Conservation (phyloP, 2,329 filamentous ascomycete species). For the Alternaria sp. region DNA sequence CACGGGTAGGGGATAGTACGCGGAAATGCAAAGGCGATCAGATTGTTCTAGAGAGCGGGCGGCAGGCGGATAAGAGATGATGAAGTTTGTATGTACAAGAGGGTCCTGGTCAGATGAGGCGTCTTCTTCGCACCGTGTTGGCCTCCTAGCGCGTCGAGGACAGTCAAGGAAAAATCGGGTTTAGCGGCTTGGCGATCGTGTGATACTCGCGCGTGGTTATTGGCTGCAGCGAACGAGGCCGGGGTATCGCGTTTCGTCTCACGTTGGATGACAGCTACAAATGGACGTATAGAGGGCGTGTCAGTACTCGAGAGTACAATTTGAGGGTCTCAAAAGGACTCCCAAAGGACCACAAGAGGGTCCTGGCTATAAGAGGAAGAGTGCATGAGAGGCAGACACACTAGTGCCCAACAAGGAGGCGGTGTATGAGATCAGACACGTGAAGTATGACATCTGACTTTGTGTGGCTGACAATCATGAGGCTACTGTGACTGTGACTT, state of each 20-base stretch:
- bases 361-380: not conserved
- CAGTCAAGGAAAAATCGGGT: conserved; percentile 2
- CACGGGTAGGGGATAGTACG: not conserved
- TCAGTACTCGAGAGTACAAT: not conserved
- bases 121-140: conserved; percentile 23
- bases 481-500: not conserved
- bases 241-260: not conserved
- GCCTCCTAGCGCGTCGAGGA: conserved; percentile 9
- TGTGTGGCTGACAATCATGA: not conserved
- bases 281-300: not conserved
- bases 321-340: not conserved
- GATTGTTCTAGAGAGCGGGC: not conserved
- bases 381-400: not conserved
- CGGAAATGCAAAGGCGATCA: not conserved
- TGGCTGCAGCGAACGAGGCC: not conserved
- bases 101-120: conserved; percentile 12
- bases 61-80: conserved; percentile 6
- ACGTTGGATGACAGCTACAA: not conserved
- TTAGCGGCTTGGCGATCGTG: conserved; percentile 12
- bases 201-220: conserved; percentile 9
- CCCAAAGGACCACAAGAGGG: no score
- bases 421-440: not conserved
- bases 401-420: not conserved
- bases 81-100: conserved; percentile 6
- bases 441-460: not conserved